Base-by-base conservation (phyloP, 371 early-diverging fungal species). In the Syncephalis plumigaleata region DNA sequence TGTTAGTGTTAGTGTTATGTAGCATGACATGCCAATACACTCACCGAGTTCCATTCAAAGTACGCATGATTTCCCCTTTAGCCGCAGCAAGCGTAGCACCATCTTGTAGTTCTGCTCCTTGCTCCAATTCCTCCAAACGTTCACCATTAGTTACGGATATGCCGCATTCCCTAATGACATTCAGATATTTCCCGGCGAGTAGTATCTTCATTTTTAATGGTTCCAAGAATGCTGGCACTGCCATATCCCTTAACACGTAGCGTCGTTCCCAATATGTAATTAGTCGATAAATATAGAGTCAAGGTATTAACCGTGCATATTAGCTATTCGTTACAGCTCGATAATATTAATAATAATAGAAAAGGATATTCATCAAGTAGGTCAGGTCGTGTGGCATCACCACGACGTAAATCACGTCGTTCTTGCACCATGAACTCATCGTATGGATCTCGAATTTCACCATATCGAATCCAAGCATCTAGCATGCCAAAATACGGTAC, bases 131-230 rank as follows among this genome's bases (percentile, higher is more conserved):
- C 40, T 49, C 47, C 48, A 44, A 27, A 20, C 48, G 24, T 45
- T 47, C 25, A 39, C 47, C 49, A 22, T 51, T 22, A 5, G 40
- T 11, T 16, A 51, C 38, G 4, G 45, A 36, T 8, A 76, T 74
- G 44, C 82, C 82, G 56, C 91, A 92, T 50, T 84, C 91, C 3
- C 84, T 68, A 17, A 92, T 72, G 0, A 92, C 91, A 56, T 93
- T 94, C 49, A 91, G 63, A 53, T 91, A 95, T 58, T 91, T 92
- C 24, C 97, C 97, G 0, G 92, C 86, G 23, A 80, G 59, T 50
- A 94, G 57, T 31, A 95, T 81, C 61, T 89, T 87, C 15, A 69
- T 67, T 38, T 78, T 68, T 13, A 75, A 67, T 3, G 79, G 74
- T 13, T 71, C 74, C 20, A 96, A 59, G 45, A 87, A 90, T 0